Percentiles rank a stretch among this genome's conserved stretches.
phyloP scores from a whole-genome alignment of 1,284 basidiomycete genomes.

The Neotropicomus parvogracilis region DNA sequence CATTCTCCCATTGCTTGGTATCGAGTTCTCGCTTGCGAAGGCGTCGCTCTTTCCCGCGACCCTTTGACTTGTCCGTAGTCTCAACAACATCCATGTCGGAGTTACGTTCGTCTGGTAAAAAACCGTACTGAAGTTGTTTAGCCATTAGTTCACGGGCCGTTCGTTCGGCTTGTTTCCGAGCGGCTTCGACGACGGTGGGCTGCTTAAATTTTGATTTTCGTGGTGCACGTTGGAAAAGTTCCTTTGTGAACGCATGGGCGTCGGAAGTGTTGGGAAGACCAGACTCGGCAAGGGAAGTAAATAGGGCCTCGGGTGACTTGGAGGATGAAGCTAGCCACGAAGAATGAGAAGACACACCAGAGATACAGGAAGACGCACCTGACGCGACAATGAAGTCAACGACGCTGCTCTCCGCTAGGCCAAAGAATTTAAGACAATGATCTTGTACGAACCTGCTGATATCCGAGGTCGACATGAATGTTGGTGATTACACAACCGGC shows the following conservation, averaged over 20 bases:
- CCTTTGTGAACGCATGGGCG: conserved; percentile 73
- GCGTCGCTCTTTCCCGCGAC: conserved; percentile 55
- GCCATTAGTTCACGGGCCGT: conserved; percentile 66
- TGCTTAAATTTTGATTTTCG: conserved; percentile 68
- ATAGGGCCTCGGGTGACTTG: conserved; percentile 78
- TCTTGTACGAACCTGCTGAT: conserved; percentile 82
- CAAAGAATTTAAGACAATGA: conserved; percentile 82
- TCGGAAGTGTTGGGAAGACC: conserved; percentile 80
- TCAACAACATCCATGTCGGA: conserved; percentile 41
- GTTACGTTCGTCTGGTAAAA: conserved; percentile 72
- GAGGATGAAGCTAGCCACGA: conserved; percentile 64
- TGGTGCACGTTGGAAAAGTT: conserved; percentile 77
- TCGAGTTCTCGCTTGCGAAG: conserved; percentile 79
- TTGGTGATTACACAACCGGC: neutral
- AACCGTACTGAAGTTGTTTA: conserved; percentile 75
- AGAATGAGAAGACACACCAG: conserved; percentile 4
- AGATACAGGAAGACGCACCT: conserved; percentile 44
- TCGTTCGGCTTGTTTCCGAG: conserved; percentile 64
- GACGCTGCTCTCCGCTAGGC: conserved; percentile 76
- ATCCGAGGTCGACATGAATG: conserved; percentile 39
- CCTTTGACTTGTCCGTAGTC: conserved; percentile 46
- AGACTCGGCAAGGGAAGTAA: conserved; percentile 66
- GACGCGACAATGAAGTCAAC: conserved; percentile 84
- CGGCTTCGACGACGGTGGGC: conserved; percentile 40
- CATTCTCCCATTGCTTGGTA: conserved; percentile 79